These are phyloP conservation scores for Globisporangium echinulatum DNA, from an alignment of 352 stramenopile genomes.

Conservation along the genomic window DNA sequence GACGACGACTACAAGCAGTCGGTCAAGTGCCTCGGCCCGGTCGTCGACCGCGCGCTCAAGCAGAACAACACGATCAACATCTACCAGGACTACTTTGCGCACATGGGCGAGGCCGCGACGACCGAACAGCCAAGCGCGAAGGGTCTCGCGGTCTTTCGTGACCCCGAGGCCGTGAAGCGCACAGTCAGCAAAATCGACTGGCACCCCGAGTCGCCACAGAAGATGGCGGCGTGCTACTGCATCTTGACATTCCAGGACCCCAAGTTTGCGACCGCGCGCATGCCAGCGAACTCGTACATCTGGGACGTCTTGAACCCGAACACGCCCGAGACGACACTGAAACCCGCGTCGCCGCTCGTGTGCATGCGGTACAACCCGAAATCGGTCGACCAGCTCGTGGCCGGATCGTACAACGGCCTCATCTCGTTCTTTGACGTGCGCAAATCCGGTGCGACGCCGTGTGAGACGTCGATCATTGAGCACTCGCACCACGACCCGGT, in stretches of 20 bases:
- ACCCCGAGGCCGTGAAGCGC: constrained; percentile 90
- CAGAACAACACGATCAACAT: constrained; percentile 99
- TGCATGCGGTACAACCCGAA: constrained; percentile 97
- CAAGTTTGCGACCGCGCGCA: constrained; percentile 78
- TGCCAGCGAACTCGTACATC: constrained; percentile 90
- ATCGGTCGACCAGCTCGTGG: constrained; percentile 93
- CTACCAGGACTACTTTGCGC: constrained; percentile 95
- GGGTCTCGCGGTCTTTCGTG: constrained; percentile 95
- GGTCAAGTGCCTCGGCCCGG: constrained; percentile 89
- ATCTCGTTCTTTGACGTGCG: constrained; percentile 96
- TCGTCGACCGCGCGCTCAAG: constrained; percentile 92
- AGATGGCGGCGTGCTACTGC: constrained; percentile 96
- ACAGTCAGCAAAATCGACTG: constrained; percentile 96
- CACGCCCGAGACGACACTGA: constrained; percentile 91
- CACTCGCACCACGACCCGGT: constrained; percentile 97
- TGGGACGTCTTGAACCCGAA: constrained; percentile 98
- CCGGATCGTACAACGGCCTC: constrained; percentile 95
- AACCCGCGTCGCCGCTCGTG: constrained; percentile 83
- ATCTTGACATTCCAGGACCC: constrained; percentile 95
- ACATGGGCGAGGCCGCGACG: constrained; percentile 88
- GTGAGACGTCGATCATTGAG: constrained; percentile 93
- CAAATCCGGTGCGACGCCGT: constrained; percentile 84
- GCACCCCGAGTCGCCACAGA: constrained; percentile 94
- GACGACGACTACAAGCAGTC: constrained; percentile 95
- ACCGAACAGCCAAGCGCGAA: constrained; percentile 95